Percentiles rank a stretch among this genome's conserved stretches.
These are phyloP conservation scores for Cladophialophora immunda DNA, from an alignment of 2,329 filamentous ascomycete species.

Conservation along the genomic window DNA sequence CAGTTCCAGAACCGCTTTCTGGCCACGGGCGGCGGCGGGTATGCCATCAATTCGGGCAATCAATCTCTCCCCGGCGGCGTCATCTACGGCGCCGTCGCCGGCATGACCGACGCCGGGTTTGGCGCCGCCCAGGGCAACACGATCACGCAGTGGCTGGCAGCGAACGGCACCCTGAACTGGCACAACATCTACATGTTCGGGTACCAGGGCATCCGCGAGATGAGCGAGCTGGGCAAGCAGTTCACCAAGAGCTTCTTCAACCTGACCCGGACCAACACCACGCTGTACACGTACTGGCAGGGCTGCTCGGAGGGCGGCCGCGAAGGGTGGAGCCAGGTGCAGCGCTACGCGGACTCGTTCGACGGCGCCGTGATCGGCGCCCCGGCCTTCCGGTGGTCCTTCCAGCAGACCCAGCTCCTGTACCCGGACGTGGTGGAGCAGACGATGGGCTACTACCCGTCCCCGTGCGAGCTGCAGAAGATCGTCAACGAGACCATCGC, in stretches of 20 bases:
- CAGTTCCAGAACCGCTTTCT: conserved; percentile 58
- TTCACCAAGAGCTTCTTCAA: conserved; percentile 55
- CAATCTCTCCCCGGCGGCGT: conserved; percentile 53
- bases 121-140: conserved; percentile 38
- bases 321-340: conserved; percentile 62
- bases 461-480: conserved; percentile 57
- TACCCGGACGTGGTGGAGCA: conserved; percentile 51
- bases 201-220: conserved; percentile 62
- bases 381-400: conserved; percentile 56
- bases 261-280: conserved; percentile 34
- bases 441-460: conserved; percentile 53
- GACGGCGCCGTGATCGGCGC: conserved; percentile 59
- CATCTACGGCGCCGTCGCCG: conserved; percentile 58
- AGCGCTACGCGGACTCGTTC: conserved; percentile 58
- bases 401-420: conserved; percentile 56
- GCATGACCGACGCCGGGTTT: conserved; percentile 61
- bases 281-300: conserved; percentile 59
- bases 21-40: conserved; percentile 58
- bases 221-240: conserved; percentile 58
- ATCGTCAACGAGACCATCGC: conserved; percentile 65
- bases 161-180: conserved; percentile 59
- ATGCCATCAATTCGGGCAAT: conserved; percentile 53
- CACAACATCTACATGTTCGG: conserved; percentile 60
- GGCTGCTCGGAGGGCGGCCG: conserved; percentile 65
- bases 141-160: conserved; percentile 42